phyloP scores from a whole-genome alignment of 1,284 basidiomycete genomes.

The Clitocybe nebularis region DNA sequence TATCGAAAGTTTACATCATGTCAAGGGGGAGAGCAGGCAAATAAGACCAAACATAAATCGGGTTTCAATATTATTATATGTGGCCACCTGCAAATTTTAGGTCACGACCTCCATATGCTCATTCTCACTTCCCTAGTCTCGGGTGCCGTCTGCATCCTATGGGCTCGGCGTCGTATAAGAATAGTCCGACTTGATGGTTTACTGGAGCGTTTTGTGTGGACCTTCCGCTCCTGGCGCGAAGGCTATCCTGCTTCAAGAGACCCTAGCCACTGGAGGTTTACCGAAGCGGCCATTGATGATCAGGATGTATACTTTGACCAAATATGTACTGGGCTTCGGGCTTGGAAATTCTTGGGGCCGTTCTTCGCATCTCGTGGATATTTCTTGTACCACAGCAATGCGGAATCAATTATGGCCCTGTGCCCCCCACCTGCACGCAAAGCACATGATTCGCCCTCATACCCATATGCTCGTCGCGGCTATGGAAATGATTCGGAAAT shows the following conservation, averaged over 20 bases:
- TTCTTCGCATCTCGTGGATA: conserved; percentile 17
- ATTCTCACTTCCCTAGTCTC: not conserved
- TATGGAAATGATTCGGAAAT: conserved; percentile 3
- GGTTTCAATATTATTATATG: too few species aligned
- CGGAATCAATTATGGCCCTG: not conserved
- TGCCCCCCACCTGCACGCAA: not conserved
- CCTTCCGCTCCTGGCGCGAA: conserved; percentile 4
- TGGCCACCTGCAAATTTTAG: too few species aligned
- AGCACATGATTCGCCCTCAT: not conserved
- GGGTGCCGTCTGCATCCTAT: not conserved
- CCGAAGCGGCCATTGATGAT: not conserved
- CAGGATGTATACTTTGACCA: not conserved
- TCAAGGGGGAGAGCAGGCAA: too few species aligned
- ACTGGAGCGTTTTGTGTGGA: conserved; percentile 1
- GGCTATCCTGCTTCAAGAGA: conserved; percentile 3
- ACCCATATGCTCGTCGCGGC: conserved; percentile 1
- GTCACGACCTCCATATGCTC: too few species aligned
- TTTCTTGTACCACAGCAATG: conserved; percentile 4
- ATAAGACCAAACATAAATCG: too few species aligned
- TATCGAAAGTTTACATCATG: too few species aligned
- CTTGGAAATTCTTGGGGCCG: conserved; percentile 14
- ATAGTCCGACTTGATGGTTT: not conserved
- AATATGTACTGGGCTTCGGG: not conserved
- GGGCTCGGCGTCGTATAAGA: not conserved
- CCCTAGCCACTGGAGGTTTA: not conserved